phyloP scores from a whole-genome alignment of 2,329 filamentous ascomycete species.

The Trichoderma oligosporum region DNA sequence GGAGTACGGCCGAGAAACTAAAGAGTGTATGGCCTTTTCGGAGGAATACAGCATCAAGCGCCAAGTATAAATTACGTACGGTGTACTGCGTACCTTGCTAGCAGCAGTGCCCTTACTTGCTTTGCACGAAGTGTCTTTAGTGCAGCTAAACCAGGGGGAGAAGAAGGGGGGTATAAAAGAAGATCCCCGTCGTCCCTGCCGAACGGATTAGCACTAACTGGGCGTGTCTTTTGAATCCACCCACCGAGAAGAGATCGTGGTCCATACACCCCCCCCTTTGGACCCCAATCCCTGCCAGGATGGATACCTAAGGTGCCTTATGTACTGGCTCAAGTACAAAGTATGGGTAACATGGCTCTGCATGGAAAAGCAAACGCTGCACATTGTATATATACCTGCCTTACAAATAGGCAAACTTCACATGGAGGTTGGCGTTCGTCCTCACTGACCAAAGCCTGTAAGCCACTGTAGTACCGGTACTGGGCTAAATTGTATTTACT shows the following conservation, averaged over 20 bases:
- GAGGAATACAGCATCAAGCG: neutral
- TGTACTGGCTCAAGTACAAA: neutral
- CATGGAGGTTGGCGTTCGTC: neutral
- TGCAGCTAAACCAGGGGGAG: too few species aligned
- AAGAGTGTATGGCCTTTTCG: too few species aligned
- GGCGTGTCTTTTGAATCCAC: too few species aligned
- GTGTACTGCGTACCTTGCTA: neutral
- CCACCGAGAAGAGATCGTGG: too few species aligned
- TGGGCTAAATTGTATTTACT: too few species aligned
- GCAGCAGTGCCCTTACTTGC: neutral
- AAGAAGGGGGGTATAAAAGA: too few species aligned
- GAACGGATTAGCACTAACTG: too few species aligned
- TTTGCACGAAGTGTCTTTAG: neutral
- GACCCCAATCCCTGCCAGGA: neutral
- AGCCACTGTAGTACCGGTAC: too few species aligned
- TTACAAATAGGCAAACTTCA: neutral
- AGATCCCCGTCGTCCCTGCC: too few species aligned
- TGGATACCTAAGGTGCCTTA: neutral
- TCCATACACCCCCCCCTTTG: too few species aligned
- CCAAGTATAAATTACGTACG: neutral
- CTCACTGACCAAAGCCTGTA: neutral
- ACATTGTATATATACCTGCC: neutral
- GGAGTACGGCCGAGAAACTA: neutral
- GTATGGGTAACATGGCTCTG: neutral
- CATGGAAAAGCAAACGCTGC: neutral